phyloP scores from a whole-genome alignment of 83 land plant species.

The Thuja plicata region DNA sequence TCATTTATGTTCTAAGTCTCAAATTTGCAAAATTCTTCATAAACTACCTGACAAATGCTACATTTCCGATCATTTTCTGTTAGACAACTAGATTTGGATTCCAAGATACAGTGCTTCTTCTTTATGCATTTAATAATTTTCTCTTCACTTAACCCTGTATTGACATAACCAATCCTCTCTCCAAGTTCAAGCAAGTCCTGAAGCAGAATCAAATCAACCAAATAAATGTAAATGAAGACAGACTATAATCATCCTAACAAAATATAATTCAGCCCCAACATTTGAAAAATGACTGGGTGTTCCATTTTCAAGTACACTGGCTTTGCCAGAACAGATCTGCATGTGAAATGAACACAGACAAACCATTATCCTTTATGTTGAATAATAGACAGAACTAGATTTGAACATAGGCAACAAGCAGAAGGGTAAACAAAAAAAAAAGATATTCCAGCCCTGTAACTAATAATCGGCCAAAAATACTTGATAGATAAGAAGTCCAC shows the following conservation, averaged over 20 bases:
- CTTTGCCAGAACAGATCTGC: background rate
- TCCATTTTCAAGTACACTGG: background rate
- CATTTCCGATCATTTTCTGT: slow-evolving; percentile 51
- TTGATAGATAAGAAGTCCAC: background rate
- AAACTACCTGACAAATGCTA: slow-evolving; percentile 70
- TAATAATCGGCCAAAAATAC: slow-evolving; percentile 7
- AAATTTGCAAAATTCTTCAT: background rate
- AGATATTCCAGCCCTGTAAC: background rate
- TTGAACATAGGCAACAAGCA: background rate
- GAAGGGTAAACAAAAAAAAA: background rate
- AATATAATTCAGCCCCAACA: background rate
- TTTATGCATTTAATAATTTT: slow-evolving; percentile 50
- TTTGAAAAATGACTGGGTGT: background rate
- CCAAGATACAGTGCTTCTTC: slow-evolving; percentile 25
- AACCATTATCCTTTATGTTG: background rate
- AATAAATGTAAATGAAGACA: background rate
- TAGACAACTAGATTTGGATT: slow-evolving; percentile 16
- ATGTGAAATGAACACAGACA: background rate
- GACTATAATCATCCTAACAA: background rate
- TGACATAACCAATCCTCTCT: slow-evolving; percentile 71
- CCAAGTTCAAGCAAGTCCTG: slow-evolving; percentile 76
- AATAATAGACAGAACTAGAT: background rate
- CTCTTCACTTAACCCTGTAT: slow-evolving; percentile 66
- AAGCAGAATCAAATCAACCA: slow-evolving; percentile 2
- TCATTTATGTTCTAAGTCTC: background rate